Base-by-base conservation (phyloP, 140 eudicot species). In the Ambrosia hybrid region DNA sequence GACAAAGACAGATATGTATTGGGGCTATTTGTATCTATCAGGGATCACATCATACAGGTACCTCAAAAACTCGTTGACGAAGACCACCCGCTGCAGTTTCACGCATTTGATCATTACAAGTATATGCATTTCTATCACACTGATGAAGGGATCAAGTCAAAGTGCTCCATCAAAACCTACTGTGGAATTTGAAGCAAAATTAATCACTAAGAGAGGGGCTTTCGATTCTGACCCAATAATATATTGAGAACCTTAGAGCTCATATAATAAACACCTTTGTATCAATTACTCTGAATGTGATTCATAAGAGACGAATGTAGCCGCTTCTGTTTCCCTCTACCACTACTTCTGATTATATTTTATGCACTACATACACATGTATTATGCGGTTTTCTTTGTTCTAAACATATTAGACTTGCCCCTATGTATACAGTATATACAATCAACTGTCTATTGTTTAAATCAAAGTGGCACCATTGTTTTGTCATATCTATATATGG, bases 101-200 rank as follows among this genome's bases (percentile, higher is more conserved):
- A 62, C 64, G 71, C 80, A 8, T 76, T 83, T 61, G 83, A 84
- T 73, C 76, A 86, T 77, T 83, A 83, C 80, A 80, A 86, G 61
- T 86, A 41, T 56, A 66, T 86, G 52, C 68, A 83, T 17, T 86
- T 70, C 75, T 73, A 86, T 76, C 80, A 83, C 80, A 80, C 57
- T 7, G 87, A 43, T 43, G 48, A 86, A 69, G 91, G 91, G 43
- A 62, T 5, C 72, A 70, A 49, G 49, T 67, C 88, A 17, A 79
- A 74, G 62, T 80, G 76, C 65, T 76, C 88, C 72, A 73, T 86
- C 14, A 86, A 76, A 68, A 76, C 80, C 45, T 83, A 86, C 51
- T 86, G 91, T 86, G 91, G 91, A 73, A 63, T 83, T 77, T 83
- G 65, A 49, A 49, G 55, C 55, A 49, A 4, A 3, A 49, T 49